phyloP scores from a whole-genome alignment of 768 basidiomycete species.

The Pulveroboletus sp. region DNA sequence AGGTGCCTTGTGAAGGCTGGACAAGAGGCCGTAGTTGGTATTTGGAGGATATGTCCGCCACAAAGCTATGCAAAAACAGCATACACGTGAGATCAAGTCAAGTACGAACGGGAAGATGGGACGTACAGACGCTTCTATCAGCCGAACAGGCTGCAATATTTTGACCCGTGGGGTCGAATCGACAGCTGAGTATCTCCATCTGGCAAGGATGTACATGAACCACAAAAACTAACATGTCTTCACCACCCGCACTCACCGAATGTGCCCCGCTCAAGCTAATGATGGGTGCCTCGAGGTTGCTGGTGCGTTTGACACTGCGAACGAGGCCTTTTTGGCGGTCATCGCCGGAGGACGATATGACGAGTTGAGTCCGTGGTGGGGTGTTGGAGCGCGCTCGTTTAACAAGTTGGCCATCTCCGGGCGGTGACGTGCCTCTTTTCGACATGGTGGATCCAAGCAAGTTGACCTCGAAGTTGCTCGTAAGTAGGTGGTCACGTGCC shows the following conservation, averaged over 20 bases:
- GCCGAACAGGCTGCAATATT: constrained; percentile 91
- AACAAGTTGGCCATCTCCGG: constrained; percentile 49
- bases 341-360: constrained; percentile 73
- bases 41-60: constrained; percentile 94
- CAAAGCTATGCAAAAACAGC: constrained; percentile 48
- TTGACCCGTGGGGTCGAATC: constrained; percentile 93
- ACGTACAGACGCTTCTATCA: constrained; percentile 88
- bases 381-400: constrained; percentile 57
- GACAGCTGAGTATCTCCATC: constrained; percentile 88
- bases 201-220: constrained; percentile 21
- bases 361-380: constrained; percentile 62
- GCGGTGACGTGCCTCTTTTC: constrained; percentile 65
- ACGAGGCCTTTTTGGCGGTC: constrained; percentile 77
- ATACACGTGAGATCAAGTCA: background rate
- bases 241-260: constrained; percentile 49
- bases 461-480: background rate
- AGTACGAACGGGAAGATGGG: background rate
- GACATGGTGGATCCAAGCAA: constrained; percentile 46
- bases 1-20: constrained; percentile 83
- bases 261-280: constrained; percentile 87
- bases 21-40: constrained; percentile 86
- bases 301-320: constrained; percentile 87
- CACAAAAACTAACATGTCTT: background rate
- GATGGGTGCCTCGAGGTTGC: constrained; percentile 90
- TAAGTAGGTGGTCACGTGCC: background rate